Conservation (phyloP, 2,329 filamentous ascomycete genomes). For the Neofusicoccum umdonicola region DNA sequence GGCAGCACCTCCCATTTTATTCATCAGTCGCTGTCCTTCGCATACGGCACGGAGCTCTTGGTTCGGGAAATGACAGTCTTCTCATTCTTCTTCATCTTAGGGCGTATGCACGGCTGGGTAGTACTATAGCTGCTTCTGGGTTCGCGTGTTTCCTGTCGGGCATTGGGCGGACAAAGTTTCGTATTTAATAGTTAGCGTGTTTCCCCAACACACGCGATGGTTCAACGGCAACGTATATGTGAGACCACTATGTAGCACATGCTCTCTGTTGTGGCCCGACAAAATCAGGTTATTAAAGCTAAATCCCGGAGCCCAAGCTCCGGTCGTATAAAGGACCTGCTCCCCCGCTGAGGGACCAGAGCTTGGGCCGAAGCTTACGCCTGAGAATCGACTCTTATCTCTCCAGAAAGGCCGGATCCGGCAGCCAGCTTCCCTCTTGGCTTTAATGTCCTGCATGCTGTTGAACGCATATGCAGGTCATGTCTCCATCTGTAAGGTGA, state of each 20-base stretch:
- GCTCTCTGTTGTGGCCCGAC: neutral
- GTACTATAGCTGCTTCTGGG: neutral
- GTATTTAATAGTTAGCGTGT: too few species aligned
- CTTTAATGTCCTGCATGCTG: neutral
- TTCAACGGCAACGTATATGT: neutral
- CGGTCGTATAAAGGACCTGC: neutral
- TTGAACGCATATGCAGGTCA: neutral
- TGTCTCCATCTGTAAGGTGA: constrained; percentile 6
- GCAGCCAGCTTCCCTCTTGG: neutral
- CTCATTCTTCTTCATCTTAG: neutral
- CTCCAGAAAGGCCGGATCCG: neutral
- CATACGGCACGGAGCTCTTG: neutral
- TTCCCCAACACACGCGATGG: neutral
- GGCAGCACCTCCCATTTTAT: neutral
- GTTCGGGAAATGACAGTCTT: too few species aligned
- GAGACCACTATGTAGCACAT: neutral
- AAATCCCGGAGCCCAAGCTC: neutral
- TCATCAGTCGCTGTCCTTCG: neutral
- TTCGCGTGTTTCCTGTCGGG: too few species aligned
- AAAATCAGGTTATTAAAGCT: neutral
- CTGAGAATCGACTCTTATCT: neutral
- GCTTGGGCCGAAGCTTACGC: neutral
- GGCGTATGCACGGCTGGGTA: neutral
- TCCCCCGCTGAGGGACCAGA: neutral
- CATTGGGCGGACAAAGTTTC: too few species aligned